Percentiles rank a stretch among this genome's conserved stretches.
phyloP scores from a whole-genome alignment of 179 eudicot species.

The Patellifolia procumbens region DNA sequence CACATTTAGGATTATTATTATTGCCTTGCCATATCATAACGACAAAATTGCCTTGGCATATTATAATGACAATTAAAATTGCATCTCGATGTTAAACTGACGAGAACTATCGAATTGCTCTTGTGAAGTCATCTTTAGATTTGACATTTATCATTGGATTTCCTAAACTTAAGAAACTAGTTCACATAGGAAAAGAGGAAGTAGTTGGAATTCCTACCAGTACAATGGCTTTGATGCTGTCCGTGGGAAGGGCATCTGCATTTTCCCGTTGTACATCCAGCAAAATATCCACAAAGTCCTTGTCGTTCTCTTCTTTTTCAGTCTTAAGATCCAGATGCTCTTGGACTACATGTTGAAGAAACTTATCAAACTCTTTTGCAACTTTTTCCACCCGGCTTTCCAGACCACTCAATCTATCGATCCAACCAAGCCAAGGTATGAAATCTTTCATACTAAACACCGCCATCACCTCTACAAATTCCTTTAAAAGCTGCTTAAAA shows the following conservation, averaged over 20 bases:
- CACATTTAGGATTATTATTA: too few species aligned
- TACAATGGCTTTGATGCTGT: slow-evolving; percentile 36
- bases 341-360: slow-evolving; percentile 31
- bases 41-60: neutral
- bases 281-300: slow-evolving; percentile 43
- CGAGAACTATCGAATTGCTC: neutral
- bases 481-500: slow-evolving; percentile 28
- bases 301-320: neutral
- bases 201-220: slow-evolving; percentile 24
- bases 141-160: neutral
- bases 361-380: slow-evolving; percentile 37
- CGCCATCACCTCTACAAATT: slow-evolving; percentile 35
- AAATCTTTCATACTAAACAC: slow-evolving; percentile 38
- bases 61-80: neutral
- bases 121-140: neutral
- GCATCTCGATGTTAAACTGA: neutral
- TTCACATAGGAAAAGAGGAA: neutral
- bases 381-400: slow-evolving; percentile 28
- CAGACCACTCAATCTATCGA: slow-evolving; percentile 37
- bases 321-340: slow-evolving; percentile 25
- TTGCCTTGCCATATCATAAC: too few species aligned
- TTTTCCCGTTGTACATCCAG: slow-evolving; percentile 38
- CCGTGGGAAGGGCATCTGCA: slow-evolving; percentile 21
- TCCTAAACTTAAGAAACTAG: neutral
- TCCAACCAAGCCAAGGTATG: slow-evolving; percentile 49